Evolutionary conservation across 495 filamentous ascomycete species (phyloP).

Genomic region (Talaromyces nanjingensis): DNA sequence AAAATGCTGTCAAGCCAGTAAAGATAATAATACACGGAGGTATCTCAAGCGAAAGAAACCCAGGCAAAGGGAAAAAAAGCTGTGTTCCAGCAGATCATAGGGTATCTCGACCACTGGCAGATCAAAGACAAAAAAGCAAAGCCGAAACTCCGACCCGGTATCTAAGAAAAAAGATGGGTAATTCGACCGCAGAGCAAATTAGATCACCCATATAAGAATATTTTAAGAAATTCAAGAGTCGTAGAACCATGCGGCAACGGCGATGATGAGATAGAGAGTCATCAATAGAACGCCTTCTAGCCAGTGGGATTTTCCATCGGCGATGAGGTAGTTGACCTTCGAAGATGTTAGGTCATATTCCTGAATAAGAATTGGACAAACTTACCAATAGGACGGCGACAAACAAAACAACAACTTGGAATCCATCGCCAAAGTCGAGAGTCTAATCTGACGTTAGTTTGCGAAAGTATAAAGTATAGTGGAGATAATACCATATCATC

Average conservation of each 20-base stretch:
- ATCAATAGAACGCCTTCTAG: constrained; percentile 71
- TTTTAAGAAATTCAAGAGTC: neutral
- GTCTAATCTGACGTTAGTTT: constrained; percentile 44
- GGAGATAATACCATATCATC: constrained; percentile 29
- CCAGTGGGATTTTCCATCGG: constrained; percentile 52
- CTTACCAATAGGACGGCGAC: constrained; percentile 60
- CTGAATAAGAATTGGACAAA: neutral
- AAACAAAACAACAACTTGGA: constrained; percentile 75
- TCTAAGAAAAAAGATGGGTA: neutral
- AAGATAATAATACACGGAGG: neutral
- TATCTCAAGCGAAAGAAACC: neutral
- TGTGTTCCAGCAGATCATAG: neutral
- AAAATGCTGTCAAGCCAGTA: neutral
- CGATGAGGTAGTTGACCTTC: constrained; percentile 74
- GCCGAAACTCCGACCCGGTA: neutral
- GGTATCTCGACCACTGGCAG: neutral
- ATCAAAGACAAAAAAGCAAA: neutral
- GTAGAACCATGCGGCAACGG: constrained; percentile 46
- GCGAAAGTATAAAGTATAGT: neutral
- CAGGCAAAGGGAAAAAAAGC: neutral
- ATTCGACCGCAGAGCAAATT: neutral
- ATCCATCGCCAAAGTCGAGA: constrained; percentile 65
- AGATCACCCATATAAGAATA: neutral
- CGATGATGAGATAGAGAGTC: constrained; percentile 69
- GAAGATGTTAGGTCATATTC: neutral